These are phyloP conservation scores for Lathyrus tuberosus DNA, from an alignment of 306 rosid genomes.

Conservation along the genomic window DNA sequence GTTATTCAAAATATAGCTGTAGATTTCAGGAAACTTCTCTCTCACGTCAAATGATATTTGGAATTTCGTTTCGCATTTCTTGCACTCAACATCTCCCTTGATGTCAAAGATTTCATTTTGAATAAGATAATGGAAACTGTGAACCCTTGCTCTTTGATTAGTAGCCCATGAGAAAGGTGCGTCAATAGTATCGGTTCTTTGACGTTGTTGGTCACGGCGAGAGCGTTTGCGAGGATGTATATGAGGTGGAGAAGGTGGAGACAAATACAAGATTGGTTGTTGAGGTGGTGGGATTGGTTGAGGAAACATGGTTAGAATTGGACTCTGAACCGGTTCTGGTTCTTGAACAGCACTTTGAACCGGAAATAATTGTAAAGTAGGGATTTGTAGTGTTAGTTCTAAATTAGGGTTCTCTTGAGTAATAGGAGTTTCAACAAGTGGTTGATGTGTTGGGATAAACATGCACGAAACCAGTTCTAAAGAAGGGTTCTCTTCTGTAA, in stretches of 20 bases:
- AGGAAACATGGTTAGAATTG: not conserved
- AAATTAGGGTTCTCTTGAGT: too few species aligned
- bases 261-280: not conserved
- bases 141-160: conserved; percentile 27
- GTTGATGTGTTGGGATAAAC: too few species aligned
- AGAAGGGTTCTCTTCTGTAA: too few species aligned
- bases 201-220: not conserved
- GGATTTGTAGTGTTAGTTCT: too few species aligned
- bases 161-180: conserved; percentile 65
- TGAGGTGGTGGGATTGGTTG: not conserved
- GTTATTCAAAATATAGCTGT: not conserved
- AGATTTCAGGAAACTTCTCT: not conserved
- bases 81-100: conserved; percentile 49
- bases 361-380: too few species aligned
- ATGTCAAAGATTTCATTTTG: conserved; percentile 15
- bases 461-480: too few species aligned
- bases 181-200: conserved; percentile 9
- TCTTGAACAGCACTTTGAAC: too few species aligned
- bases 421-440: too few species aligned
- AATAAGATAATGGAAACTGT: not conserved
- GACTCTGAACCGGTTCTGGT: too few species aligned
- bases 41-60: conserved; percentile 21
- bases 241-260: not conserved
- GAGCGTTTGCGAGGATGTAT: not conserved
- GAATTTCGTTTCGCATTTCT: conserved; percentile 38